A percentile compares a stretch with the other conserved stretches of the same genome.
These are phyloP conservation scores for Nannizziopsis barbatae DNA, from an alignment of 2,329 filamentous ascomycete species.

Conservation along the genomic window DNA sequence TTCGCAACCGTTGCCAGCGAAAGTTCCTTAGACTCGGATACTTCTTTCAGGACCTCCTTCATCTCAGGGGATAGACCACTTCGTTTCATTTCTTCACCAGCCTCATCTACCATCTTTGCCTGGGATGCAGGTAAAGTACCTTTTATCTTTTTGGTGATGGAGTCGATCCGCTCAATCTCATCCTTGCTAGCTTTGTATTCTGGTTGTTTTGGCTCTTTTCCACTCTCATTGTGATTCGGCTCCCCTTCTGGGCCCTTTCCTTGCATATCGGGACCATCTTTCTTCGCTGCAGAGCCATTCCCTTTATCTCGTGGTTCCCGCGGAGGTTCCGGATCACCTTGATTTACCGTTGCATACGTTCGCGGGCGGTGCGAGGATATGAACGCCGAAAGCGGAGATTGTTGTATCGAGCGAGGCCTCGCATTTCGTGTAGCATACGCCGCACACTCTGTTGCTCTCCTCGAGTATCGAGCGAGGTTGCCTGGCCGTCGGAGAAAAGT, in stretches of 20 bases:
- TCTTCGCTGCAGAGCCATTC: slow-evolving; percentile 38
- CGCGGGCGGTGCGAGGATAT: slow-evolving; percentile 27
- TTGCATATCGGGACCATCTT: slow-evolving; percentile 17
- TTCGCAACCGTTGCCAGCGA: slow-evolving; percentile 50
- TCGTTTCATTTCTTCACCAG: slow-evolving; percentile 52
- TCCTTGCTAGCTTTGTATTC: slow-evolving; percentile 40
- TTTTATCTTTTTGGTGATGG: slow-evolving; percentile 46
- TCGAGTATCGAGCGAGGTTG: slow-evolving; percentile 53
- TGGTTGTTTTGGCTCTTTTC: slow-evolving; percentile 30
- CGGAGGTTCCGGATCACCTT: slow-evolving; percentile 36
- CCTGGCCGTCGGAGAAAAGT: slow-evolving; percentile 55
- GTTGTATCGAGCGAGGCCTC: slow-evolving; percentile 28
- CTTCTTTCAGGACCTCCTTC: slow-evolving; percentile 50
- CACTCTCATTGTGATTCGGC: slow-evolving; percentile 11
- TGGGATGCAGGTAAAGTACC: slow-evolving; percentile 52
- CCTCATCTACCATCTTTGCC: slow-evolving; percentile 46
- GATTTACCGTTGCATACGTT: slow-evolving; percentile 36
- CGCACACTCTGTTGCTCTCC: slow-evolving; percentile 44
- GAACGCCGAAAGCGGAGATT: slow-evolving; percentile 31
- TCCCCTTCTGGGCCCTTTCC: not conserved
- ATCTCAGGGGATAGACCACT: slow-evolving; percentile 61
- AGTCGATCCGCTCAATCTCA: slow-evolving; percentile 49
- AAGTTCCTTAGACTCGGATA: slow-evolving; percentile 36
- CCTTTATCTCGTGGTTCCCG: slow-evolving; percentile 30
- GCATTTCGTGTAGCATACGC: slow-evolving; percentile 38